phyloP scores from a whole-genome alignment of 176 grass and related monocot species.

The Oryza meyeriana region DNA sequence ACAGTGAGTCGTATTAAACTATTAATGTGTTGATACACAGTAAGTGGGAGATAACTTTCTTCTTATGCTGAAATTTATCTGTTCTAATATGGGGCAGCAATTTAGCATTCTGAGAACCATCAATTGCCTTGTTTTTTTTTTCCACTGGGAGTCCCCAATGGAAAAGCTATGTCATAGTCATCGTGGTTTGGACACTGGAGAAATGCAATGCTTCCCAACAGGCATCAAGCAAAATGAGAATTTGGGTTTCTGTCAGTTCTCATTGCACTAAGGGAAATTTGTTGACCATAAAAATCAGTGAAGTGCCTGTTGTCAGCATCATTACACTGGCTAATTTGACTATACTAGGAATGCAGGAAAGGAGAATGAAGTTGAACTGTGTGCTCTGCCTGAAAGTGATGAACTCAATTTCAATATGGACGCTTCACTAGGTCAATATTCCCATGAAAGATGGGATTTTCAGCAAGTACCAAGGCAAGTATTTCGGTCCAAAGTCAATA shows the following conservation, averaged over 20 bases:
- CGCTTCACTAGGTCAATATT: not conserved
- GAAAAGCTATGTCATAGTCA: too few species aligned
- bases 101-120: not conserved
- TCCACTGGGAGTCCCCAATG: not conserved
- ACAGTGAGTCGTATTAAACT: not conserved
- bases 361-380: not conserved
- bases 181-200: not conserved
- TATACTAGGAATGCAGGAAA: not conserved
- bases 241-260: not conserved
- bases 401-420: not conserved
- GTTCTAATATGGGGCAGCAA: slow-evolving; percentile 1
- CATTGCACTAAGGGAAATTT: not conserved
- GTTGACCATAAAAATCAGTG: not conserved
- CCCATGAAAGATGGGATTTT: not conserved
- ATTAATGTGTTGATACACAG: not conserved
- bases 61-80: not conserved
- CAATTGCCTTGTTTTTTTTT: not conserved
- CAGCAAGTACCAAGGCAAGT: not conserved
- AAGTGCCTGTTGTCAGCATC: not conserved
- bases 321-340: not conserved
- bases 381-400: not conserved
- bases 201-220: not conserved
- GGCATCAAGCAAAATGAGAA: not conserved
- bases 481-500: not conserved
- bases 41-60: not conserved